A percentile compares a stretch with the other conserved stretches of the same genome.
These are phyloP conservation scores for Saccharomyces hybrid DNA, from an alignment of 1,139 yeast genomes.

Conservation along the genomic window DNA sequence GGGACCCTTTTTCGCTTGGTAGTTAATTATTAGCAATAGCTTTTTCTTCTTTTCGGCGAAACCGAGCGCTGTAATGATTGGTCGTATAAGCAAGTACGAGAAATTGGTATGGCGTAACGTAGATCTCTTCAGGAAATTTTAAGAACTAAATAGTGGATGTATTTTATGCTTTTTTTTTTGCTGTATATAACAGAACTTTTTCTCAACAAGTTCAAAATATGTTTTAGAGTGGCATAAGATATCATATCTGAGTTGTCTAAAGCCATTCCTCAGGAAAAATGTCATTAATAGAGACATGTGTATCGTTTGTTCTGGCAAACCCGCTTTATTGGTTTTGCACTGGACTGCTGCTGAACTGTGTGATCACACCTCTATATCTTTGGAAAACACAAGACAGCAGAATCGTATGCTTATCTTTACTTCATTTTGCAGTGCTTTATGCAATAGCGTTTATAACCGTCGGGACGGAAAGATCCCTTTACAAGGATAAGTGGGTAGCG, in stretches of 20 bases:
- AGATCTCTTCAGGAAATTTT: background rate
- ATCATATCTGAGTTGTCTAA: background rate
- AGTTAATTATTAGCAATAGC: background rate
- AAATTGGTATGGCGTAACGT: background rate
- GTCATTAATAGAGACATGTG: background rate
- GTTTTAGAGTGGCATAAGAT: background rate
- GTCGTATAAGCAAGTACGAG: background rate
- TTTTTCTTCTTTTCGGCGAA: background rate
- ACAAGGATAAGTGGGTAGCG: slow-evolving; percentile 48
- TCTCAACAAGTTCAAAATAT: background rate
- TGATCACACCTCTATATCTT: background rate
- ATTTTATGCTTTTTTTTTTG: too few species aligned
- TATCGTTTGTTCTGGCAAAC: background rate
- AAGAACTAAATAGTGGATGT: background rate
- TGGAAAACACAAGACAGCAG: background rate
- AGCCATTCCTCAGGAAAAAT: background rate
- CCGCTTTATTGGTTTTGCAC: background rate
- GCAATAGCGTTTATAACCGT: slow-evolving; percentile 45
- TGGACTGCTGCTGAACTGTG: background rate
- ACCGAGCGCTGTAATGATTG: background rate
- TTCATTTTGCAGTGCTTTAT: background rate
- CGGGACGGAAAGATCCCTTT: slow-evolving; percentile 39
- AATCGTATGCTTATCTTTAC: background rate
- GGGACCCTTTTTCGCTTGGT: background rate
- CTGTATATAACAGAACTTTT: background rate